Conservation (phyloP, 1,139 yeast species). For the Waltiozyma sp. region DNA sequence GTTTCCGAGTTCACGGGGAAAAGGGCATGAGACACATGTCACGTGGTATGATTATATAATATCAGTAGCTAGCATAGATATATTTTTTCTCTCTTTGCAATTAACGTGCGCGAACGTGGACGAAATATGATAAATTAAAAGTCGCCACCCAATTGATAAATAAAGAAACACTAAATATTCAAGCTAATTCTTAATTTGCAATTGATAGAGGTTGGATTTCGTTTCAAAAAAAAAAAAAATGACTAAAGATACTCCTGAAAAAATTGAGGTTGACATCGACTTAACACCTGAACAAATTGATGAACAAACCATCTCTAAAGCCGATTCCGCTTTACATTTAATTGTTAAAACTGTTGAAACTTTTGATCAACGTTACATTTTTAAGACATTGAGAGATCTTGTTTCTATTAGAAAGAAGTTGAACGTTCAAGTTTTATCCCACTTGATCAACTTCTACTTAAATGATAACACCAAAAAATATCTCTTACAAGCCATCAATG, state of each 20-base stretch:
- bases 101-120: no score
- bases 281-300: conserved; percentile 19
- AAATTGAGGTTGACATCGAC: conserved; percentile 14
- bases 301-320: conserved; percentile 19
- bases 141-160: neutral
- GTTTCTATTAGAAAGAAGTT: conserved; percentile 63
- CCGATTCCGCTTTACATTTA: conserved; percentile 22
- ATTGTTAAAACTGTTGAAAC: conserved; percentile 57
- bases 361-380: conserved; percentile 78
- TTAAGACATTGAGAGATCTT: conserved; percentile 77
- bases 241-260: conserved; percentile 14
- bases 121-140: neutral
- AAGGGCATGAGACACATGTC: neutral
- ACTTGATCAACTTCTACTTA: conserved; percentile 44
- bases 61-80: no score
- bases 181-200: no score
- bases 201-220: no score
- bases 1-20: no score
- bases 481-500: conserved; percentile 31
- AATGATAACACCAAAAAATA: conserved; percentile 34
- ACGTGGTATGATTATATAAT: neutral
- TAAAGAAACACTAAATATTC: no score
- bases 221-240: no score
- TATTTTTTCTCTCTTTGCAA: no score
- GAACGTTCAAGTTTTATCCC: conserved; percentile 40